Base-by-base conservation (phyloP, 2,329 filamentous ascomycete genomes). In the Colletotrichum horii region DNA sequence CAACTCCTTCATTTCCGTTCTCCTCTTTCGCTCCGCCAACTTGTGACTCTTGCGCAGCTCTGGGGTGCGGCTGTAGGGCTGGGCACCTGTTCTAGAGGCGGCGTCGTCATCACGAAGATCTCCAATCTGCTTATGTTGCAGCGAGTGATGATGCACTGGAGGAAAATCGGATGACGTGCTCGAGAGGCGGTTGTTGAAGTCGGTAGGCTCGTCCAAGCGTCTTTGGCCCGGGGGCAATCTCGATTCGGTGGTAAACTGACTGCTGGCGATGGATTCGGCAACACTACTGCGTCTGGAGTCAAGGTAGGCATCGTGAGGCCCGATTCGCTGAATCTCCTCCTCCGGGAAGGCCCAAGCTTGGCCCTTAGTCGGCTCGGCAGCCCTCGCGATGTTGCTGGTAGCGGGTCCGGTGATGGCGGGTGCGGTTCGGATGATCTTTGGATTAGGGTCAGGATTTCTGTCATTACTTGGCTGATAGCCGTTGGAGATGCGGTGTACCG, bases 1-100 rank as follows among this genome's bases (percentile, higher is more conserved):
- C 0, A 97, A 86, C 80, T 95, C 93, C 85, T 97, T 97, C 95
- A 97, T 97, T 82, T 97, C 95, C 11, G 94, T 96, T 76, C 95
- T 89, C 52, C 95, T 91, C 86, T 97, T 97, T 48, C 95, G 90
- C 84, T 97, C 95, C 0, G 95, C 95, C 71, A 97, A 90, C 84
- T 97, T 97, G 85, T 97, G 95, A 81, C 94, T 96, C 65, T 96
- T 91, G 26, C 95, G 91, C 52, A 97, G 87, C 83, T 97, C 95
- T 0, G 95, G 95, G 0, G 95, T 97, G 55, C 95, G 88, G 79
- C 94, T 96, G 83, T 97, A 97, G 3, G 95, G 95, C 78, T 95
- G 94, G 28, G 91, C 89, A 14, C 92, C 90, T 1, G 84, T 86
- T 73, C 85, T 85, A 16, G 84, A 86, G 68, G 89, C 89, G 3